These are phyloP conservation scores for Talaromyces sp. DNA, from an alignment of 2,329 filamentous ascomycete genomes.

Conservation along the genomic window DNA sequence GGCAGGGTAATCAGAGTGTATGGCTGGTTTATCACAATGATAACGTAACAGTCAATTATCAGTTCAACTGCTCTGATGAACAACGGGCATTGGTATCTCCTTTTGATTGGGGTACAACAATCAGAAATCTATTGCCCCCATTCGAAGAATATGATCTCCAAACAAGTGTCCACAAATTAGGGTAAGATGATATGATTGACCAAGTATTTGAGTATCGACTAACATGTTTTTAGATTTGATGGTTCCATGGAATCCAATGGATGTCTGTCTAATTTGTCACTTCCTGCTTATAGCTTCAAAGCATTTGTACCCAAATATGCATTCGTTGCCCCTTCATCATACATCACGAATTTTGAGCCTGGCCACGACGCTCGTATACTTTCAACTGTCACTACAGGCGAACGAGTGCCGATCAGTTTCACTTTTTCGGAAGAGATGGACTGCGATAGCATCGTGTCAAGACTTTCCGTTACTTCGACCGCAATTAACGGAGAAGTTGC, in stretches of 20 bases:
- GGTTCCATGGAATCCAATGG: slow-evolving; percentile 47
- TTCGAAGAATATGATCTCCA: slow-evolving; percentile 52
- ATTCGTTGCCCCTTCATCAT: slow-evolving; percentile 49
- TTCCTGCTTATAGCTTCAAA: slow-evolving; percentile 54
- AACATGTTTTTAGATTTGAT: slow-evolving; percentile 31
- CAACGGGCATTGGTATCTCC: slow-evolving; percentile 50
- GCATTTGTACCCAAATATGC: slow-evolving; percentile 52
- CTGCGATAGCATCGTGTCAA: slow-evolving; percentile 49
- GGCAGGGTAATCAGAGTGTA: slow-evolving; percentile 38
- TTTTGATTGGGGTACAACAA: slow-evolving; percentile 49
- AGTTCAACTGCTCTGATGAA: slow-evolving; percentile 51
- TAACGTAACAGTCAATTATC: slow-evolving; percentile 46
- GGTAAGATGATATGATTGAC: slow-evolving; percentile 19
- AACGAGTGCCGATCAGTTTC: slow-evolving; percentile 48
- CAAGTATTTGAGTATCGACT: neutral
- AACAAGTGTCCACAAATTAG: slow-evolving; percentile 41
- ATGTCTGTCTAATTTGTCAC: slow-evolving; percentile 49
- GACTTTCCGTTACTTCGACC: slow-evolving; percentile 49
- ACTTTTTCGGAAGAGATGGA: slow-evolving; percentile 57
- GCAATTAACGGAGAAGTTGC: slow-evolving; percentile 44
- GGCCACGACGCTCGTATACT: slow-evolving; percentile 55
- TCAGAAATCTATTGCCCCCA: slow-evolving; percentile 58
- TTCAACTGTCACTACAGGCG: slow-evolving; percentile 40
- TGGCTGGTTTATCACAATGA: slow-evolving; percentile 38
- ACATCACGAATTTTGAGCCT: slow-evolving; percentile 55